Base-by-base conservation (phyloP, 495 filamentous ascomycete species). In the Aspergillus olivimuriae region DNA sequence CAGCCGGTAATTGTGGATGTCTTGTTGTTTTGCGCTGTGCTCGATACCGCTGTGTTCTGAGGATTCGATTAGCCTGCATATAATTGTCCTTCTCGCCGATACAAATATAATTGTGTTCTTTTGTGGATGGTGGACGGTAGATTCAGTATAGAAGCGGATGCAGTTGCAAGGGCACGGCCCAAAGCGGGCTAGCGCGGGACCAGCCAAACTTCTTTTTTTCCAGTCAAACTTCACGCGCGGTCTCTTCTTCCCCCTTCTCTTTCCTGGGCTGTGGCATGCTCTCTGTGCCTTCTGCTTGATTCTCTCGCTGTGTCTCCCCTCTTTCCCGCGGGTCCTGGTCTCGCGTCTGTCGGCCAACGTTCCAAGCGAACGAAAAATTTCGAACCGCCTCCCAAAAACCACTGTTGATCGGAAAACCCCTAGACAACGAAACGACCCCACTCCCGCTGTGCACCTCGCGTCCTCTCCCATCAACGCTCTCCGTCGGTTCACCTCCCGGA, bases 1-100 rank as follows among this genome's bases (percentile, higher is more conserved):
- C 16, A 81, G 75, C 46, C 74, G 82, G 57, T 89, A 67, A 74
- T 58, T 34, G 21, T n/a, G 17, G 17, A 17, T 17, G 4, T 19
- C 34, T 26, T 43, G 28, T 16, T 16, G 9, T 36, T 18, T 18
- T 14, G 18, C 2, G 18, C 8, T 7, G 20, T 9, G 19, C 4
- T 22, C 17, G 3, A 11, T 17, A 6, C 11, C 24, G 11, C 24
- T 28, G n/a, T 28, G 24, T 28, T 28, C 24, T 28, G 5, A 6
- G 5, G 11, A 6, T 28, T 6, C 24, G 6, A 28, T 28, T 28
- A 28, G 5, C 11, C n/a, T n/a, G n/a, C n/a, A n/a, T n/a, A n/a
- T n/a, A n/a, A n/a, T n/a, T n/a, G n/a, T n/a, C n/a, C n/a, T n/a
- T n/a, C n/a, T n/a, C n/a, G n/a, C n/a, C n/a, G n/a, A n/a, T n/a